Evolutionary conservation across 2,329 filamentous ascomycete species (phyloP), one percentile per base, ranked within the genome.

Genomic region (Magnaporthiopsis rhizophila): DNA sequence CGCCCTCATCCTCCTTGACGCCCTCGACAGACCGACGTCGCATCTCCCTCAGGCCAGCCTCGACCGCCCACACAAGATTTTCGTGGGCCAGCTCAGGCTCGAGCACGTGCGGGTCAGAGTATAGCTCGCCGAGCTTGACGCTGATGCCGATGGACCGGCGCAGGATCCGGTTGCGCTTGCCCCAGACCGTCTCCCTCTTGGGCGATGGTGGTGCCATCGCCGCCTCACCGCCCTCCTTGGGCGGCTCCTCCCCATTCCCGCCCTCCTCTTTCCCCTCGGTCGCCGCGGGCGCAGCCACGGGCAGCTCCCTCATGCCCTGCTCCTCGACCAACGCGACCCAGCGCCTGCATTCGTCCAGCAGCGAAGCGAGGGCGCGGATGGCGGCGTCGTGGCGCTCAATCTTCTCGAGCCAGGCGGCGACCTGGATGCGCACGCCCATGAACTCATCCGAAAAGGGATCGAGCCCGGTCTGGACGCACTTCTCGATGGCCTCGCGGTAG

Each of bases 401-500:
- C 71, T 89, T 88, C 75, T 97, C 91, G 67, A 97, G 82, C 81
- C 96, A 87, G 12, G 83, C 83, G 1, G 91, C 87, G 11, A 96
- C 81, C 73, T 93, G 87, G 62, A 98, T 88, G 72, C 92, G 91
- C 63, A 98, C 87, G 11, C 95, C 95, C 69, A 97, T 82, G 45
- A 97, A 88, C 74, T 97, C 93, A 70, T 97, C 90, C 4, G 90
- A 93, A 73, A 93, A 96, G 0, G 91, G 91, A 72, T 98, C 92
- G 79, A 99, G 85, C 0, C 87, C 86, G 62, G 89, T 72, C 71
- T 91, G 87, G 62, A 87, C 79, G 65, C 92, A 92, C 62, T 89
- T 82, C 67, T 87, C 81, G 65, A 98, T 80, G 3, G 93, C 92
- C 68, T 89, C 84, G 70, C 88, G 88, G 74, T 97, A 98, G 74